These are phyloP conservation scores for Xylona heveae DNA, from an alignment of 495 filamentous ascomycete genomes.

Conservation along the genomic window DNA sequence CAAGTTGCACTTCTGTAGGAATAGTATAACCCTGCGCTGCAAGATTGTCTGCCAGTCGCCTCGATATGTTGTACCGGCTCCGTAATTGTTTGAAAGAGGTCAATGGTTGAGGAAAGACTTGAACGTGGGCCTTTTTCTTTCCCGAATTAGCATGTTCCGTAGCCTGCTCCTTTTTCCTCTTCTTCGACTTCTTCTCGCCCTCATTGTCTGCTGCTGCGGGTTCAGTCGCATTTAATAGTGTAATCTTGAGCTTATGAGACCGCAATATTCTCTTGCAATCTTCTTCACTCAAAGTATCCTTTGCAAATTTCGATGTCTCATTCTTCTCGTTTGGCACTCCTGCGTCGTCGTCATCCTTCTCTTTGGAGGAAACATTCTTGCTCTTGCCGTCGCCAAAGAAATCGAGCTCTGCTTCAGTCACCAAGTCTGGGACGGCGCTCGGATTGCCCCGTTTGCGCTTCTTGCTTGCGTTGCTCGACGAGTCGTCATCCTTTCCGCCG, in stretches of 20 bases:
- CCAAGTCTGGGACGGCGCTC: slow-evolving; percentile 3
- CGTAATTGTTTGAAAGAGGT: slow-evolving; percentile 54
- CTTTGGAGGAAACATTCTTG: slow-evolving; percentile 3
- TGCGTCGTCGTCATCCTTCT: background rate
- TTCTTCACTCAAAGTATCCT: slow-evolving; percentile 26
- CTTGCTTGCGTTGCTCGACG: slow-evolving; percentile 9
- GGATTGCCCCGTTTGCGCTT: slow-evolving; percentile 16
- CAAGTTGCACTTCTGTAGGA: slow-evolving; percentile 89
- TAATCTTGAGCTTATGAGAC: slow-evolving; percentile 74
- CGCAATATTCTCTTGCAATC: slow-evolving; percentile 55
- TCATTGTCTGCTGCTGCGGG: slow-evolving; percentile 17
- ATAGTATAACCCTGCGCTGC: slow-evolving; percentile 57
- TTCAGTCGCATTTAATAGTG: slow-evolving; percentile 13
- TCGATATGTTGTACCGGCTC: slow-evolving; percentile 43
- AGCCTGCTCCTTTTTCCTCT: slow-evolving; percentile 28
- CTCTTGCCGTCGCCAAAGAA: slow-evolving; percentile 11
- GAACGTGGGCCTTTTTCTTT: slow-evolving; percentile 22
- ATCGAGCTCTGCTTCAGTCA: no score
- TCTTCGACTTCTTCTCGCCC: slow-evolving; percentile 22
- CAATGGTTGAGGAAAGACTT: slow-evolving; percentile 55
- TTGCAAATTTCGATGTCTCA: slow-evolving; percentile 6
- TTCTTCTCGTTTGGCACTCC: slow-evolving; percentile 7
- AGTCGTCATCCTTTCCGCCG: slow-evolving; percentile 17
- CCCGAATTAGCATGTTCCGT: slow-evolving; percentile 29
- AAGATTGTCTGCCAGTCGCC: slow-evolving; percentile 58